Percentiles rank a stretch among this genome's conserved stretches.
These are phyloP conservation scores for Trifolium dubium DNA, from an alignment of 306 rosid species.

Conservation along the genomic window DNA sequence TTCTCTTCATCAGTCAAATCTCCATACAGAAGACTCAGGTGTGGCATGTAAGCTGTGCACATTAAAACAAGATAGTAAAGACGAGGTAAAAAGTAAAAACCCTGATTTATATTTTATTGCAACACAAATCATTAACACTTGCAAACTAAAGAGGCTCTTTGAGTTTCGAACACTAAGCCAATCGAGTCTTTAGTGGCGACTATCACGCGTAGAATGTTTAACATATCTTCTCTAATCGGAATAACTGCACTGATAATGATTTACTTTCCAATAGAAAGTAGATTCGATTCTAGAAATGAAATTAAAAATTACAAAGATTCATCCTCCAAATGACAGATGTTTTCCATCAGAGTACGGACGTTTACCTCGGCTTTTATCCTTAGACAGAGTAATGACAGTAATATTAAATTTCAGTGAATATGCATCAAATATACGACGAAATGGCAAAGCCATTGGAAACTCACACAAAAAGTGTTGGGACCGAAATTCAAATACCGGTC, in stretches of 20 bases:
- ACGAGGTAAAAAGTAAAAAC: slow-evolving; percentile 12
- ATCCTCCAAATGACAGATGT: not conserved
- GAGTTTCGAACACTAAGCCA: not conserved
- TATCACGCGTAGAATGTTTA: not conserved
- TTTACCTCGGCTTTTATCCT: slow-evolving; percentile 1
- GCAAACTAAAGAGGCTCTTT: not conserved
- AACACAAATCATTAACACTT: slow-evolving; percentile 6
- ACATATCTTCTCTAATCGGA: not conserved
- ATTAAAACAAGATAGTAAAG: slow-evolving; percentile 8
- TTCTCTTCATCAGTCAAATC: slow-evolving; percentile 77
- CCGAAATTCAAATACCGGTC: no score
- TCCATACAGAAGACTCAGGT: slow-evolving; percentile 76
- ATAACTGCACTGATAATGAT: not conserved
- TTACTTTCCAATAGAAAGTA: slow-evolving; percentile 15
- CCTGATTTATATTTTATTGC: not conserved
- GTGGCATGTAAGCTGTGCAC: slow-evolving; percentile 88
- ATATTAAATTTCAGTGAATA: not conserved
- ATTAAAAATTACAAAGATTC: not conserved
- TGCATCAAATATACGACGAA: not conserved
- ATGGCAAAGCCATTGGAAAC: no score
- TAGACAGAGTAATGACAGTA: not conserved
- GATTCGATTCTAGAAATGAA: not conserved
- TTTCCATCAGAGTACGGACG: not conserved
- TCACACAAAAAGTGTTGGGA: no score
- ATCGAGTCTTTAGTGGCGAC: not conserved